Base-by-base conservation (phyloP, 176 grass and related monocot species). In the Chrysopogon serrulatus region DNA sequence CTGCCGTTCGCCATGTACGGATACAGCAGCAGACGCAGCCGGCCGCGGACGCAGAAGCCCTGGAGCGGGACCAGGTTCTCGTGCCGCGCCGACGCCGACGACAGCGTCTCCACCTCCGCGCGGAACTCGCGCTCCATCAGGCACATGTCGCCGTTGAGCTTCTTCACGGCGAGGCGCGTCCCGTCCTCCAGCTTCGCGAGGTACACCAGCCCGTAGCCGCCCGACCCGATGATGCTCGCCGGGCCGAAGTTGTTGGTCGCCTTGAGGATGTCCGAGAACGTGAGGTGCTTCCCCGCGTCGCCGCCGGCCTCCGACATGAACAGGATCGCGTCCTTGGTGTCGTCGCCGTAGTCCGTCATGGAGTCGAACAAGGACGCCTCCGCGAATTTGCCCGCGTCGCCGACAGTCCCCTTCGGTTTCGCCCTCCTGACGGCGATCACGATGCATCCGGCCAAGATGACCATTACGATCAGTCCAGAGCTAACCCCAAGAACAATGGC, bases 1-100 rank as follows among this genome's bases (percentile, higher is more conserved):
- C 87, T 93, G 28, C 91, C 91, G 60, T 90, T 84, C 2, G 82
- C 81, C 91, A 93, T 93, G 91, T 93, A 93, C 6, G 87, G 80
- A 47, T 93, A 93, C 6, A 93, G 72, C 39, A 93, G 77, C 6
- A 93, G 65, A 31, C 87, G 80, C 5, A 87, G 76, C 16, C 66
- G 26, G 1, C 91, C 91, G 0, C 84, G 70, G 56, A 81, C 44
- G 85, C 91, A 93, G 87, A 87, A 93, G 11, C 91, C 87, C 19
- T 42, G 84, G 11, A 93, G 87, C 16, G 91, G 87, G 5, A 93
- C 91, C 0, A 93, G 81, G 81, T 93, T 87, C 28, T 72, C 80
- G 71, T 93, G 91, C 30, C 69, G 81, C 57, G 83, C 72, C 57
- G 66, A 69, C 26, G 83, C 66, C 37, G 66, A 71, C 3, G 87